Base-by-base conservation (phyloP, 345 rosid genomes). In the Hevea brasiliensis region DNA sequence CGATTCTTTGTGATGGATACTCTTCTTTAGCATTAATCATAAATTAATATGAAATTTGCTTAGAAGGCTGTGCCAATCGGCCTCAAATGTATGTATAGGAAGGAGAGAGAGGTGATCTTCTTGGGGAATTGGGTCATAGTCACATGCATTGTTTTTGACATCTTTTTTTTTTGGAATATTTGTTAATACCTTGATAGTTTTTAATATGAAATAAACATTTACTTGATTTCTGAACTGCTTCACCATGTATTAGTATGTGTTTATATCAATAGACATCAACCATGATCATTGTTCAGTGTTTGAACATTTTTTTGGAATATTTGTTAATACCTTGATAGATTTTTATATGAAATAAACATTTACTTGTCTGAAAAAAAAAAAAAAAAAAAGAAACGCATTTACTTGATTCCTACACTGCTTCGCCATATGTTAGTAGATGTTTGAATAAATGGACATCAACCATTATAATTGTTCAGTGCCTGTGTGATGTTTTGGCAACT, bases 1-100 rank as follows among this genome's bases (percentile, higher is more conserved):
- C 27, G 15, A 63, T 77, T 61, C 61, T 77, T 74, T 75, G 20
- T 63, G 10, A 61, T 23, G 70, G 24, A 47, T 67, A 65, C 65
- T 51, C n/a, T 17, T 10, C 20, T 40, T 17, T 14, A 32, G 76
- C 69, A 66, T 62, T 57, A 17, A n/a, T 40, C 47, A 44, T 67
- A 48, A 65, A 23, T 26, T 11, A 18, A 64, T 13, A 23, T 5
- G 21, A 24, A 42, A 60, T 70, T 37, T 73, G 77, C 11, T 53
- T 72, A 37, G 76, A 56, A 11, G n/a, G 24, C 10, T 77, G 63
- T 15, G 59, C 51, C 5, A 13, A 29, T 20, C 51, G 29, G 56
- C 55, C 53, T 55, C 37, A 56, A 44, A 70, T 18, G 40, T 13
- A 27, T 14, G n/a, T 32, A 32, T 59, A 4, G 37, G 37, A 61